Evolutionary conservation across 2,329 filamentous ascomycete species (phyloP).

Genomic region (Myriosclerotinia scirpicola): DNA sequence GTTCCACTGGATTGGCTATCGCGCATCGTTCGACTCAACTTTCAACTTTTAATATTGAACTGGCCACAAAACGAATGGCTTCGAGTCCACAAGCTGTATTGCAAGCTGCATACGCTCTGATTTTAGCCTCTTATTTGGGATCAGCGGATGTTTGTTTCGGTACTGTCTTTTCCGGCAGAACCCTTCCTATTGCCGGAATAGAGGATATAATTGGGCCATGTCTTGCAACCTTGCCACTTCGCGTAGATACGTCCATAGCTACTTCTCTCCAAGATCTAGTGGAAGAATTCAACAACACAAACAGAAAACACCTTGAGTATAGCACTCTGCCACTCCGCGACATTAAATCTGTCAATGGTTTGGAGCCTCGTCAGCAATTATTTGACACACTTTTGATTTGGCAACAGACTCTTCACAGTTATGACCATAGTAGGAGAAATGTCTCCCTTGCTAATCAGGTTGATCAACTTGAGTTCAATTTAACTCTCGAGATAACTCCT

Average conservation of each 20-base stretch:
- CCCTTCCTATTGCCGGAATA: constrained; percentile 66
- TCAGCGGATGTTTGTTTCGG: constrained; percentile 69
- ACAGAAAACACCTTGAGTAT: constrained; percentile 64
- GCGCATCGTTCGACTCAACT: constrained; percentile 39
- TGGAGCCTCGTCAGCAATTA: constrained; percentile 56
- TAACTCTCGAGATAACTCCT: constrained; percentile 77
- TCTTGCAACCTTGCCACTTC: constrained; percentile 71
- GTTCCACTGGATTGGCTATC: constrained; percentile 37
- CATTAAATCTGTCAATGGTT: constrained; percentile 61
- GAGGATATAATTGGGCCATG: constrained; percentile 79
- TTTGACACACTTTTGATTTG: constrained; percentile 84
- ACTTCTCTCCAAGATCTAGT: constrained; percentile 61
- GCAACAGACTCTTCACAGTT: constrained; percentile 65
- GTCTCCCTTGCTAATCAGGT: constrained; percentile 59
- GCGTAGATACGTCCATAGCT: constrained; percentile 57
- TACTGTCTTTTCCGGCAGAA: constrained; percentile 78
- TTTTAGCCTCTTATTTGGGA: constrained; percentile 66
- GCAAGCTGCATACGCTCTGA: constrained; percentile 66
- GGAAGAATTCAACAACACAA: constrained; percentile 61
- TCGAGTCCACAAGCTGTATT: constrained; percentile 68
- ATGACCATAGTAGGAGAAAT: constrained; percentile 39
- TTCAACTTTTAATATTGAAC: constrained; percentile 36
- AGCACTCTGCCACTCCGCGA: constrained; percentile 63
- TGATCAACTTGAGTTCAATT: constrained; percentile 73
- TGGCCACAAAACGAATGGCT: constrained; percentile 31